phyloP scores from a whole-genome alignment of 805 yeast genomes.

The Scheffersomyces lignosus region DNA sequence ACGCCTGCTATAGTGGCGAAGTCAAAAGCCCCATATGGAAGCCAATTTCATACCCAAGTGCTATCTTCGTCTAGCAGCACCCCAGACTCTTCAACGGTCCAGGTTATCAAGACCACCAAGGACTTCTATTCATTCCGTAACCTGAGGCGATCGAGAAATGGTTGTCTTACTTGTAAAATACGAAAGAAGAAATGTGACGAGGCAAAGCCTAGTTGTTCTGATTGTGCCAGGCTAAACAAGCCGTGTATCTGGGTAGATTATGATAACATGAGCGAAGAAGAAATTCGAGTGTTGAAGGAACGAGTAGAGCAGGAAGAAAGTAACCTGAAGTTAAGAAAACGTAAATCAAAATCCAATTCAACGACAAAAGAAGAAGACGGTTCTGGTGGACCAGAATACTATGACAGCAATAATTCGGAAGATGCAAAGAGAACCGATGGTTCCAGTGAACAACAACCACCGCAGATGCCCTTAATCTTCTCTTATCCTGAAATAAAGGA shows the following conservation, averaged over 20 bases:
- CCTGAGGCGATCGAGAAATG: conserved; percentile 49
- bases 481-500: too few species aligned
- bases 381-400: too few species aligned
- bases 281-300: conserved; percentile 32
- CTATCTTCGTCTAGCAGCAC: too few species aligned
- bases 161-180: conserved; percentile 68
- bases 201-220: conserved; percentile 49
- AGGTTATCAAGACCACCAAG: conserved; percentile 12
- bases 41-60: too few species aligned
- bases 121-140: conserved; percentile 17
- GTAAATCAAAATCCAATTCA: conserved; percentile 22
- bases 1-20: too few species aligned
- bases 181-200: conserved; percentile 63
- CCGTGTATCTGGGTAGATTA: conserved; percentile 50
- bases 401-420: too few species aligned
- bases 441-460: background rate
- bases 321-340: conserved; percentile 40
- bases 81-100: conserved; percentile 1
- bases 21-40: too few species aligned
- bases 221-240: conserved; percentile 46
- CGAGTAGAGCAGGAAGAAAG: conserved; percentile 42
- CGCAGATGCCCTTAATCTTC: too few species aligned
- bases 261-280: conserved; percentile 40
- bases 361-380: background rate
- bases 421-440: background rate